phyloP scores from a whole-genome alignment of 1,284 basidiomycete genomes.

The Thelephora terrestris region DNA sequence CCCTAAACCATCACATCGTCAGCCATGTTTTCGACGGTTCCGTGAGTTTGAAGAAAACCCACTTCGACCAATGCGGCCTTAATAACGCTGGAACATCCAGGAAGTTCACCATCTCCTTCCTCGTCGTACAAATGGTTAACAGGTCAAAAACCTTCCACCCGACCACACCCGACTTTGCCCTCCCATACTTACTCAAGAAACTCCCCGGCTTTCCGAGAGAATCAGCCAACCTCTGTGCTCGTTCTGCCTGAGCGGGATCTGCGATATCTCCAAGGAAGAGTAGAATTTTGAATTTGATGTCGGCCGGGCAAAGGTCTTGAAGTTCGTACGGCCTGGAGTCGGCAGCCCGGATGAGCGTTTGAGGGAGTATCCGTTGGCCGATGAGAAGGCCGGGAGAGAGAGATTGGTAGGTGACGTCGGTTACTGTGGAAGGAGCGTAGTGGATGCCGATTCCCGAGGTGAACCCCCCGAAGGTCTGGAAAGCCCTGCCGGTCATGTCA shows the following conservation, averaged over 20 bases:
- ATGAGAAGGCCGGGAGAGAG: constrained; percentile 38
- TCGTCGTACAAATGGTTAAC: constrained; percentile 37
- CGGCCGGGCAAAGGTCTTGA: constrained; percentile 58
- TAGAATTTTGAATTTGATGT: constrained; percentile 65
- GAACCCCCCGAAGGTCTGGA: constrained; percentile 49
- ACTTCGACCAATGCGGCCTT: constrained; percentile 62
- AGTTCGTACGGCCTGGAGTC: constrained; percentile 55
- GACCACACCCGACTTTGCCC: not conserved
- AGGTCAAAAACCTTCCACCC: constrained; percentile 38
- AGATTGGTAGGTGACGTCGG: constrained; percentile 32
- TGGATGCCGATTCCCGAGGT: constrained; percentile 58
- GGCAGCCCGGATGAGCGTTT: constrained; percentile 50
- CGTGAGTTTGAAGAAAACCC: constrained; percentile 11
- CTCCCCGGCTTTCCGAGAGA: constrained; percentile 29
- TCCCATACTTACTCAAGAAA: constrained; percentile 27
- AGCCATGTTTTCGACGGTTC: not conserved
- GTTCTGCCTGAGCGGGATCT: constrained; percentile 26
- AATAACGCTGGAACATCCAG: constrained; percentile 40
- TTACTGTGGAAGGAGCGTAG: constrained; percentile 46
- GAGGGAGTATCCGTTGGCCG: constrained; percentile 52
- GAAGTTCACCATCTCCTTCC: constrained; percentile 37
- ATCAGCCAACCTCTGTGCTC: constrained; percentile 33
- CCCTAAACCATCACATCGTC: constrained; percentile 12
- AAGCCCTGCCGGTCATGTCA: constrained; percentile 28
- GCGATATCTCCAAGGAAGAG: constrained; percentile 53